These are phyloP conservation scores for Ampelomyces quisqualis DNA, from an alignment of 2,329 filamentous ascomycete genomes.

Conservation along the genomic window DNA sequence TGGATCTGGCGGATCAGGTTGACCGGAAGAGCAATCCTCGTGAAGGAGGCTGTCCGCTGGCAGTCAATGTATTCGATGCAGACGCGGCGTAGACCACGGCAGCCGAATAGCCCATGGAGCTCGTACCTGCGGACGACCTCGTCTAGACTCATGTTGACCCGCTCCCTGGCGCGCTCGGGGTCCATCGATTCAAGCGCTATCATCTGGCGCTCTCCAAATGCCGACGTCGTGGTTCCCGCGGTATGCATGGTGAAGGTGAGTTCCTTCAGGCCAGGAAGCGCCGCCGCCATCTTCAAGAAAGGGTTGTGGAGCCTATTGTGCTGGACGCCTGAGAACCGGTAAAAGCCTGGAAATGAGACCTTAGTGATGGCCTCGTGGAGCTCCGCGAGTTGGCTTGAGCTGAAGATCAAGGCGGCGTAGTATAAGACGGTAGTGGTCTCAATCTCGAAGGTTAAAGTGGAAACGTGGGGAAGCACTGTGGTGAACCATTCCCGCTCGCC, in stretches of 20 bases:
- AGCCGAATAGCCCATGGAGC: constrained; percentile 68
- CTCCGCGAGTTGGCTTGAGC: constrained; percentile 4
- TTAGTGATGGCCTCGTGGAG: constrained; percentile 28
- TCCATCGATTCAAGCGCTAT: constrained; percentile 74
- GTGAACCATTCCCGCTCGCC: constrained; percentile 9
- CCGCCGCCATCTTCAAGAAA: constrained; percentile 81
- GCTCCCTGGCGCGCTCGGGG: constrained; percentile 74
- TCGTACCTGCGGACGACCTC: constrained; percentile 78
- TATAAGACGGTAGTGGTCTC: constrained; percentile 12
- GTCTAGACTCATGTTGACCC: constrained; percentile 74
- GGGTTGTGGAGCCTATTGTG: constrained; percentile 85
- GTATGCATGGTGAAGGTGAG: constrained; percentile 81
- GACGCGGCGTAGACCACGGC: constrained; percentile 71
- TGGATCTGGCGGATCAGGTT: constrained; percentile 3
- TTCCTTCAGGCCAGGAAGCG: constrained; percentile 76
- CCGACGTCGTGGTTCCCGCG: constrained; percentile 72
- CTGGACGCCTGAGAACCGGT: constrained; percentile 65
- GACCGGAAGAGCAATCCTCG: constrained; percentile 46
- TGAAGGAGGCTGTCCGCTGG: constrained; percentile 62
- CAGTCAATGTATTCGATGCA: constrained; percentile 72
- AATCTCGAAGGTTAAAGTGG: constrained; percentile 14
- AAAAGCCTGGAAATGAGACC: constrained; percentile 48
- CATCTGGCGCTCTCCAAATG: constrained; percentile 53
- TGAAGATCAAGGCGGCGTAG: constrained; percentile 12
- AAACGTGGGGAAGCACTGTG: constrained; percentile 15